These are phyloP conservation scores for Fagus sylvatica DNA, from an alignment of 306 rosid genomes.

Conservation along the genomic window DNA sequence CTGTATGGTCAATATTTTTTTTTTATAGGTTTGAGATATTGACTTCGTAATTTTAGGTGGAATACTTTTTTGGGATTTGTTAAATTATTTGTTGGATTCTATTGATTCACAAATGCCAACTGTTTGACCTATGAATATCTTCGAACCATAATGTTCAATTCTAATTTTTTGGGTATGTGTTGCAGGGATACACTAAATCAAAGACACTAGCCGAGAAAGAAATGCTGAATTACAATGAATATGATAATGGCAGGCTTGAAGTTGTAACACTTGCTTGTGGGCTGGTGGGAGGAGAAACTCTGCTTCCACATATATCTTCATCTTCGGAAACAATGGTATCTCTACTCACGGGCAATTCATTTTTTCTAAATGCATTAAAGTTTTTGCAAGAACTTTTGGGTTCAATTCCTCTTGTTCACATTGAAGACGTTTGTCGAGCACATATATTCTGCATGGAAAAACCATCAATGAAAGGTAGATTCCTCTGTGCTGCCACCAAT, in stretches of 20 bases:
- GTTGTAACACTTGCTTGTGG: conserved; percentile 52
- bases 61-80: too few species aligned
- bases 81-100: too few species aligned
- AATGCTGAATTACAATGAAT: neutral
- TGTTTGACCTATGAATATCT: too few species aligned
- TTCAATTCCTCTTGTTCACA: neutral
- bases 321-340: conserved; percentile 15
- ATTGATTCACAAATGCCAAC: too few species aligned
- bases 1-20: too few species aligned
- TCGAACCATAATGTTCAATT: neutral
- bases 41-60: too few species aligned
- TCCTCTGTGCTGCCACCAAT: conserved; percentile 30
- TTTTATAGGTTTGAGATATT: too few species aligned
- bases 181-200: conserved; percentile 36
- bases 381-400: neutral
- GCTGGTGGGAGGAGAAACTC: conserved; percentile 46
- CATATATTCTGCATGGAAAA: conserved; percentile 49
- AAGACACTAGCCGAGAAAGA: conserved; percentile 52
- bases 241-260: conserved; percentile 30
- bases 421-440: conserved; percentile 52
- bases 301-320: neutral
- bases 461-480: conserved; percentile 46
- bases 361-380: neutral
- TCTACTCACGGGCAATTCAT: conserved; percentile 26
- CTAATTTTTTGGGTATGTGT: neutral